Percentiles rank a stretch among this genome's conserved stretches.
These are phyloP conservation scores for Ophiostoma montium DNA, from an alignment of 2,329 filamentous ascomycete genomes.

Conservation along the genomic window DNA sequence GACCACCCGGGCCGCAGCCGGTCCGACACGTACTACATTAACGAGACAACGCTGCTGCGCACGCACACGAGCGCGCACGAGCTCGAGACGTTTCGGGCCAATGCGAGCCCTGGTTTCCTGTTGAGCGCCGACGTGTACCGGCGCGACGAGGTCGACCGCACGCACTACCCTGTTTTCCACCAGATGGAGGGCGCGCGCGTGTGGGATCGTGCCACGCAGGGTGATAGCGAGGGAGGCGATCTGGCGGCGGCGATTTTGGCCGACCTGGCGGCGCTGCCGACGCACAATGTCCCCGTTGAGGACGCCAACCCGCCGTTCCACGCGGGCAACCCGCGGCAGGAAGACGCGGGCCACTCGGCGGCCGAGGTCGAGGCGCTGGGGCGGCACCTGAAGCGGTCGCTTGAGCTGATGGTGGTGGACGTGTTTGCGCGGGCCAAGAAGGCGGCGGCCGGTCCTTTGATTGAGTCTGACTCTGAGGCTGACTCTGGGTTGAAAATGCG, in stretches of 20 bases:
- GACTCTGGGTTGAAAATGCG: constrained; percentile 60
- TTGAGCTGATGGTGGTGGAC: constrained; percentile 81
- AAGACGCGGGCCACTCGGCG: constrained; percentile 45
- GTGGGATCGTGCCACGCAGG: constrained; percentile 59
- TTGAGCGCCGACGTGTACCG: constrained; percentile 93
- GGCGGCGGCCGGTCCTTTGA: constrained; percentile 31
- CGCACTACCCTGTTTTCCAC: constrained; percentile 94
- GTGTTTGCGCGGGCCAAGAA: constrained; percentile 68
- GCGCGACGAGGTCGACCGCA: constrained; percentile 84
- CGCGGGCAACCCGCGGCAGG: constrained; percentile 68
- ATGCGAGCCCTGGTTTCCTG: constrained; percentile 63
- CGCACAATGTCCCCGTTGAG: constrained; percentile 62
- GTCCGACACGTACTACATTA: constrained; percentile 94
- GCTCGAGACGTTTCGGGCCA: constrained; percentile 60
- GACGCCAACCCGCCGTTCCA: constrained; percentile 72
- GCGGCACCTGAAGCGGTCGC: constrained; percentile 72
- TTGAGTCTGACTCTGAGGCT: background rate
- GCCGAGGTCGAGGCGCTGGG: constrained; percentile 73
- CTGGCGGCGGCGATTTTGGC: constrained; percentile 51
- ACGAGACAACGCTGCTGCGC: constrained; percentile 65
- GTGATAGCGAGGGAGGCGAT: constrained; percentile 39
- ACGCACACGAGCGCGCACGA: constrained; percentile 96
- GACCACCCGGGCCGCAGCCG: constrained; percentile 79
- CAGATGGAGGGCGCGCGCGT: constrained; percentile 94
- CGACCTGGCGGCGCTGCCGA: constrained; percentile 58